Evolutionary conservation across 2,329 filamentous ascomycete species (phyloP).

Genomic region (Colletotrichum echinochloae): DNA sequence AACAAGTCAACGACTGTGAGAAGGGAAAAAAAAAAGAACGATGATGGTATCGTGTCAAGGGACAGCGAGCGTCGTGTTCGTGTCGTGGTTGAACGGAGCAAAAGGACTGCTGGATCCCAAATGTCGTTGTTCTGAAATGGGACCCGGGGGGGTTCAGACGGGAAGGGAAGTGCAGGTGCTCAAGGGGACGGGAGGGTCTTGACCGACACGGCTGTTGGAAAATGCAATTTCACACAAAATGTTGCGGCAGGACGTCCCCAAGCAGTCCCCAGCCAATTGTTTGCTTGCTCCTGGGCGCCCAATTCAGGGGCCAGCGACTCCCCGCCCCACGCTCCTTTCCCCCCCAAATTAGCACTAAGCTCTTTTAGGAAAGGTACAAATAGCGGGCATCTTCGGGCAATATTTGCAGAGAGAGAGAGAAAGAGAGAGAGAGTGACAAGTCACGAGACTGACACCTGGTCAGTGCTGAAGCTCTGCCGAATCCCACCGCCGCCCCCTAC

Average conservation of each 20-base stretch:
- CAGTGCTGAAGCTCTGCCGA: slow-evolving; percentile 35
- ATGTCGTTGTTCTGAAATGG: slow-evolving; percentile 40
- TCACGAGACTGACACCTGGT: slow-evolving; percentile 38
- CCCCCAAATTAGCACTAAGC: slow-evolving; percentile 32
- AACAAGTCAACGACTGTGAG: slow-evolving; percentile 27
- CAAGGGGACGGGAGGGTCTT: slow-evolving; percentile 43
- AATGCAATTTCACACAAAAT: slow-evolving; percentile 56
- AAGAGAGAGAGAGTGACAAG: slow-evolving; percentile 23
- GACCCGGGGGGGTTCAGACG: slow-evolving; percentile 25
- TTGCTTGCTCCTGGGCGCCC: slow-evolving; percentile 35
- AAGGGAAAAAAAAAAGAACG: slow-evolving; percentile 22
- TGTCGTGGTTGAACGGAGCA: slow-evolving; percentile 34
- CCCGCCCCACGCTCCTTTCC: slow-evolving; percentile 40
- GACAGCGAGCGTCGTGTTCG: slow-evolving; percentile 35
- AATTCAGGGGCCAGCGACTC: slow-evolving; percentile 43
- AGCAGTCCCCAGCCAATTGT: slow-evolving; percentile 42
- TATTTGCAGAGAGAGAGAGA: slow-evolving; percentile 19
- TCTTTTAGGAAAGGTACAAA: not conserved
- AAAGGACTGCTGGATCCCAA: slow-evolving; percentile 39
- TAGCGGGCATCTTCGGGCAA: slow-evolving; percentile 37
- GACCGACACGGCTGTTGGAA: slow-evolving; percentile 44
- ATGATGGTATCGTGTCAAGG: slow-evolving; percentile 27
- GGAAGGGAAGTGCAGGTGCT: slow-evolving; percentile 40
- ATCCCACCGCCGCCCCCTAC: slow-evolving; percentile 1
- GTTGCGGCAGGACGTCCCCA: slow-evolving; percentile 47